These are phyloP conservation scores for Elsinoe necatrix DNA, from an alignment of 2,329 filamentous ascomycete species.

Conservation along the genomic window DNA sequence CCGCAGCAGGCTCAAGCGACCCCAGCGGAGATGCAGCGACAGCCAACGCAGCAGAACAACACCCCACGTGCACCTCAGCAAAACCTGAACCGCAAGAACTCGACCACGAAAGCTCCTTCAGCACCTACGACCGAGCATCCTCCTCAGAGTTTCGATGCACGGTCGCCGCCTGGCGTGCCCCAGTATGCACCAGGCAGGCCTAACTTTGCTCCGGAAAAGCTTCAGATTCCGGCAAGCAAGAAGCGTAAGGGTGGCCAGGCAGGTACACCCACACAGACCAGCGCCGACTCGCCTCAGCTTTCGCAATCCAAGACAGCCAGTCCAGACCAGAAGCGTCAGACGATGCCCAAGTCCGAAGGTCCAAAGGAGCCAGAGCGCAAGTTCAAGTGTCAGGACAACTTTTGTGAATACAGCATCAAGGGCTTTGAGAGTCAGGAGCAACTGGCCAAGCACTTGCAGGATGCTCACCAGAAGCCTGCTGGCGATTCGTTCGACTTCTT, in stretches of 20 bases:
- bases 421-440: conserved; percentile 49
- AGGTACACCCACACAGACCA: conserved; percentile 28
- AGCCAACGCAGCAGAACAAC: conserved; percentile 10
- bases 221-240: conserved; percentile 51
- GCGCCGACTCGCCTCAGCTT: conserved; percentile 33
- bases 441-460: conserved; percentile 47
- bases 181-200: conserved; percentile 44
- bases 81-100: conserved; percentile 15
- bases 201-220: conserved; percentile 47
- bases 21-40: conserved; percentile 13
- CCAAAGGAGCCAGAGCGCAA: conserved; percentile 36
- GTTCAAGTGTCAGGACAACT: conserved; percentile 45
- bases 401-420: conserved; percentile 45
- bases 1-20: conserved; percentile 18
- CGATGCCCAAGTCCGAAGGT: conserved; percentile 32
- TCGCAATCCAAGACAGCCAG: conserved; percentile 30
- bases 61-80: conserved; percentile 15
- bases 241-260: conserved; percentile 41
- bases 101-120: conserved; percentile 34
- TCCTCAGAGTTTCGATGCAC: conserved; percentile 43
- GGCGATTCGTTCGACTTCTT: conserved; percentile 48
- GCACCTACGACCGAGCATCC: conserved; percentile 45
- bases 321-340: conserved; percentile 40
- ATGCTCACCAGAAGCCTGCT: conserved; percentile 46
- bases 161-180: conserved; percentile 50